Percentiles rank a stretch among this genome's conserved stretches.
These are phyloP conservation scores for Trichoderma asperelloides DNA, from an alignment of 495 filamentous ascomycete species.

Conservation along the genomic window DNA sequence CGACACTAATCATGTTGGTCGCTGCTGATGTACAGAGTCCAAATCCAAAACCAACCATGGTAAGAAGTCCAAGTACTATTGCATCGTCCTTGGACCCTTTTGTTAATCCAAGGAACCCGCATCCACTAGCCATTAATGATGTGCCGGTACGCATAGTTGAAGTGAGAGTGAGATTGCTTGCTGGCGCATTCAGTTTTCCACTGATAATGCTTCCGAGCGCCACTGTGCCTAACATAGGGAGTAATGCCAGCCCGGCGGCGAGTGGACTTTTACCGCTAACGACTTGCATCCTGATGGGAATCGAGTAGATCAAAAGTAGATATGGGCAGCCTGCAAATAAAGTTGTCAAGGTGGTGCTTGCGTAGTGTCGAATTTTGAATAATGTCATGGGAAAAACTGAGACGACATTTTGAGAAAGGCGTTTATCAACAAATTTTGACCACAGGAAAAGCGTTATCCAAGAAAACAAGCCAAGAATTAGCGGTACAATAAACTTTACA, in stretches of 20 bases:
- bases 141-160: constrained; percentile 28
- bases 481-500: constrained; percentile 34
- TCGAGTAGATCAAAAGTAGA: constrained; percentile 44
- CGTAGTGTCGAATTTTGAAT: constrained; percentile 30
- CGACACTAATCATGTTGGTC: constrained; percentile 26
- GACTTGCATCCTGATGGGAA: constrained; percentile 51
- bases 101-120: constrained; percentile 23
- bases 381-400: constrained; percentile 34
- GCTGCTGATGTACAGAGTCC: constrained; percentile 30
- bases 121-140: constrained; percentile 29
- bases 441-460: constrained; percentile 36
- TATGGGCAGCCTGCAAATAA: constrained; percentile 48
- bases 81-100: constrained; percentile 23
- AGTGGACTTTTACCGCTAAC: constrained; percentile 41
- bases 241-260: constrained; percentile 47
- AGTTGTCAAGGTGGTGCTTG: constrained; percentile 33
- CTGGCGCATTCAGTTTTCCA: constrained; percentile 27
- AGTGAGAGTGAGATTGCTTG: constrained; percentile 21
- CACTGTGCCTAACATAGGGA: constrained; percentile 43
- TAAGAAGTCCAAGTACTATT: constrained; percentile 33
- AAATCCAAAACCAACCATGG: constrained; percentile 39
- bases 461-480: constrained; percentile 31
- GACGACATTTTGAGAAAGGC: constrained; percentile 23
- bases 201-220: constrained; percentile 39
- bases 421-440: constrained; percentile 25